Conservation (phyloP, 257 asterid genomes). For the Rubia yunnanensis region DNA sequence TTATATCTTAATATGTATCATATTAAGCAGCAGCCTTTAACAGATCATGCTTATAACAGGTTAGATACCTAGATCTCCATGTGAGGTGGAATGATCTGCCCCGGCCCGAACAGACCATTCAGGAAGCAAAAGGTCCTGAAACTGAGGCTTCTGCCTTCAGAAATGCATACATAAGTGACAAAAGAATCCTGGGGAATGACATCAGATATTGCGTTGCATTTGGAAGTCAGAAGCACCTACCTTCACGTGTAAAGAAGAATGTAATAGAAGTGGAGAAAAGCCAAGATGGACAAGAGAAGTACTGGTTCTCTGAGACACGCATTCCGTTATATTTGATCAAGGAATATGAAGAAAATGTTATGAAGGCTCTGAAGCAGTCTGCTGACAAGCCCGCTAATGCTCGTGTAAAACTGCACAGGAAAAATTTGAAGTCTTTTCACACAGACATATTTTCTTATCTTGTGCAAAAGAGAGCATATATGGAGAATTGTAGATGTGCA, state of each 20-base stretch:
- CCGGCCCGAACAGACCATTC: constrained; percentile 47
- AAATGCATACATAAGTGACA: constrained; percentile 55
- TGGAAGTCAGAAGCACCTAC: constrained; percentile 73
- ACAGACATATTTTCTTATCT: constrained; percentile 49
- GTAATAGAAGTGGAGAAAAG: constrained; percentile 46
- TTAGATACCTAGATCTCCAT: constrained; percentile 61
- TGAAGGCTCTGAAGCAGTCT: constrained; percentile 12
- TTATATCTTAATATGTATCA: background rate
- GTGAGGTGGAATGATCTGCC: constrained; percentile 76
- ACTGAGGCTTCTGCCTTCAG: constrained; percentile 73
- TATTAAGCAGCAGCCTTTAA: background rate
- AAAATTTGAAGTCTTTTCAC: constrained; percentile 32
- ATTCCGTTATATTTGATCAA: constrained; percentile 68
- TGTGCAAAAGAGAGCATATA: constrained; percentile 40
- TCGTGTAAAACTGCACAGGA: constrained; percentile 36
- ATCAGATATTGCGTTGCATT: constrained; percentile 59
- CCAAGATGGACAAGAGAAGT: constrained; percentile 48
- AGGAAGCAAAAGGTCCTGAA: constrained; percentile 62
- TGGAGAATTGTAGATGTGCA: constrained; percentile 32
- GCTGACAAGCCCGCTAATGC: constrained; percentile 24
- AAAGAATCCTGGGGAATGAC: constrained; percentile 42
- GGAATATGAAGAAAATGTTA: constrained; percentile 56
- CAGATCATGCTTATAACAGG: constrained; percentile 36
- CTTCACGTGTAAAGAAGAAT: constrained; percentile 73
- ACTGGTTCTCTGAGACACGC: constrained; percentile 70